Base-by-base conservation (phyloP, 768 basidiomycete species). In the Lyophyllum shimeji region DNA sequence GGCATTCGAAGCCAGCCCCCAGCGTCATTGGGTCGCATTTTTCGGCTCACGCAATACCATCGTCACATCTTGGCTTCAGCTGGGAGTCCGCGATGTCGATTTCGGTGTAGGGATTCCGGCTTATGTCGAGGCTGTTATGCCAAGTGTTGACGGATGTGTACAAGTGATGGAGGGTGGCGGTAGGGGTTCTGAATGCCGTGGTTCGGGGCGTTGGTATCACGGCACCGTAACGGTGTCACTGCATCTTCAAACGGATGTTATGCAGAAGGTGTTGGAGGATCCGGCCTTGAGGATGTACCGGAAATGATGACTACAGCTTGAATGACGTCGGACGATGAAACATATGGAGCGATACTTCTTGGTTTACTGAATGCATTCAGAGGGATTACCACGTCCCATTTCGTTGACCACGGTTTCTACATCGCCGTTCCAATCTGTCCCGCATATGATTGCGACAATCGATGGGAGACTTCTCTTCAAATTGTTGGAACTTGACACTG, bases 11-110 rank as follows among this genome's bases (percentile, higher is more conserved):
- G 50, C 57, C 7, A 66, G 65, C 52, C 63, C 71, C 21, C 65
- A 66, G 31, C 61, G 73, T 33, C 63, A 64, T 53, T 73, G 75
- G 72, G 65, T 60, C 33, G 70, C 64, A 34, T 76, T 73, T 59
- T 55, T 75, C 27, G 73, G 71, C 11, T 50, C 62, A 44, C 57
- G 69, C 33, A 66, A 75, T 46, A 58, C 63, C 8, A 67, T 75
- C 20, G 63, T 72, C 7, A 74, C 70, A 18, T 69, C 72, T 23
- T 75, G 74, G 73, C 55, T 71, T 47, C 46, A 65, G 33, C 56
- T 71, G 12, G 70, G 67, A 18, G 57, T 69, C 50, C 68, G 73
- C 34, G 69, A 70, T 37, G 57, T 74, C 8, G 69, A 74, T 57
- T 73, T 76, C 52, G 72, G 70, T 0, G 57, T 46, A 11, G 68